These are phyloP conservation scores for Monosporascus sp. DNA, from an alignment of 2,329 filamentous ascomycete species.

Conservation along the genomic window DNA sequence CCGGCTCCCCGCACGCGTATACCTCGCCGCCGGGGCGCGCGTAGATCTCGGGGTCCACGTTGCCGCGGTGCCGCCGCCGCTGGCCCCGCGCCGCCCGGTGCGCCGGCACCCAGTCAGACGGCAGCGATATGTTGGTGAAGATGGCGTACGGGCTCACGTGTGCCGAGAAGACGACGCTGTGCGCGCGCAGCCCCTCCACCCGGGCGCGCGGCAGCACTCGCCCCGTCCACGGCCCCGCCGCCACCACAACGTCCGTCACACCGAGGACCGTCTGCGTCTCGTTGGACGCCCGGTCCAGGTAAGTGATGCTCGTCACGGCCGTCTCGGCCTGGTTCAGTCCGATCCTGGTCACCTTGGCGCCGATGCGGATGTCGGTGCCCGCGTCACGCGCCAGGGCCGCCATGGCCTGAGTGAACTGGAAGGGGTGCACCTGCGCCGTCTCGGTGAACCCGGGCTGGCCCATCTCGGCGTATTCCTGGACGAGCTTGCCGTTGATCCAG, in stretches of 20 bases:
- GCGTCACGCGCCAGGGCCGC: constrained; percentile 66
- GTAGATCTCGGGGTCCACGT: constrained; percentile 87
- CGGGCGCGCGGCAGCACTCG: constrained; percentile 51
- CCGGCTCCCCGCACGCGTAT: constrained; percentile 89
- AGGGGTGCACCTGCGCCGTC: constrained; percentile 91
- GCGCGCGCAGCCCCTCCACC: constrained; percentile 54
- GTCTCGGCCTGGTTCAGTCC: constrained; percentile 40
- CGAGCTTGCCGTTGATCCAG: constrained; percentile 68
- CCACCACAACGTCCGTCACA: constrained; percentile 50
- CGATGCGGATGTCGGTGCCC: constrained; percentile 62
- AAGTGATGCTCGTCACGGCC: constrained; percentile 57
- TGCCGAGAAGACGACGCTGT: constrained; percentile 60
- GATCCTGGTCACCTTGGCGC: constrained; percentile 63
- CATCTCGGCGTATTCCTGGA: constrained; percentile 76
- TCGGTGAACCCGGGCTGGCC: constrained; percentile 60
- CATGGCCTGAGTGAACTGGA: constrained; percentile 82
- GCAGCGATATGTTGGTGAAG: constrained; percentile 81
- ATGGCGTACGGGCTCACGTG: constrained; percentile 68
- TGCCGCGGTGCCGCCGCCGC: constrained; percentile 50
- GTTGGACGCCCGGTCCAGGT: constrained; percentile 42
- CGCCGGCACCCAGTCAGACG: constrained; percentile 53
- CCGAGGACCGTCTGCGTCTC: constrained; percentile 30
- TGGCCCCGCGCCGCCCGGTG: constrained; percentile 42
- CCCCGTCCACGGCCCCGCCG: constrained; percentile 60
- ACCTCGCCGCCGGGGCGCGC: constrained; percentile 82